Conservation (phyloP, 148 eudicot genomes). For the Agrostemma githago region DNA sequence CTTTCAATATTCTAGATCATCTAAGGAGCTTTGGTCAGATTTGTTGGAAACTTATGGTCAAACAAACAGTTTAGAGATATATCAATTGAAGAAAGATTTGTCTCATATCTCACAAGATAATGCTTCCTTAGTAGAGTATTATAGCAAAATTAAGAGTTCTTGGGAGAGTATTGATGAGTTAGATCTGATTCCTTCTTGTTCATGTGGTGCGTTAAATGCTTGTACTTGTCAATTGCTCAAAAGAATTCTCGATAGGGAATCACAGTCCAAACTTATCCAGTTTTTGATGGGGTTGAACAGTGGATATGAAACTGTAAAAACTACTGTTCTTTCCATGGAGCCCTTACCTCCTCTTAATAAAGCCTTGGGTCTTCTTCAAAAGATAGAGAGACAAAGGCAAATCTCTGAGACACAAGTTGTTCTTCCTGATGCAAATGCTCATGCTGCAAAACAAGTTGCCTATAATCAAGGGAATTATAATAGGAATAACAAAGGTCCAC, state of each 20-base stretch:
- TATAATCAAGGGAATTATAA: no score
- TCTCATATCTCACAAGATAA: neutral
- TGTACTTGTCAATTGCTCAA: neutral
- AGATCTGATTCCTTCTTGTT: neutral
- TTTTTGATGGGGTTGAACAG: neutral
- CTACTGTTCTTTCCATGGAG: neutral
- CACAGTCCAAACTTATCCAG: neutral
- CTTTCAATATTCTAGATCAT: no score
- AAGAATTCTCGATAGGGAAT: neutral
- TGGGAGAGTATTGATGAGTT: neutral
- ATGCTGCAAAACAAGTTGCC: no score
- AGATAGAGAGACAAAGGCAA: neutral
- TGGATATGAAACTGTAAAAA: neutral
- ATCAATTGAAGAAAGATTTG: neutral
- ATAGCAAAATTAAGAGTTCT: neutral
- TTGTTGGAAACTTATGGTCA: constrained; percentile 2
- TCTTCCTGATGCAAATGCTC: no score
- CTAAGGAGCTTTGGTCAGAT: neutral
- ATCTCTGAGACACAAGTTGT: neutral
- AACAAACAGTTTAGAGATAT: neutral
- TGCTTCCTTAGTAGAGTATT: neutral
- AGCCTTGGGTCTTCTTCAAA: neutral
- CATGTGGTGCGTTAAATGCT: constrained; percentile 1
- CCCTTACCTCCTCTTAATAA: neutral
- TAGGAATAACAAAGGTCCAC: no score